A percentile compares a stretch with the other conserved stretches of the same genome.
phyloP scores from a whole-genome alignment of 345 rosid species.

The Camelina sativa region DNA sequence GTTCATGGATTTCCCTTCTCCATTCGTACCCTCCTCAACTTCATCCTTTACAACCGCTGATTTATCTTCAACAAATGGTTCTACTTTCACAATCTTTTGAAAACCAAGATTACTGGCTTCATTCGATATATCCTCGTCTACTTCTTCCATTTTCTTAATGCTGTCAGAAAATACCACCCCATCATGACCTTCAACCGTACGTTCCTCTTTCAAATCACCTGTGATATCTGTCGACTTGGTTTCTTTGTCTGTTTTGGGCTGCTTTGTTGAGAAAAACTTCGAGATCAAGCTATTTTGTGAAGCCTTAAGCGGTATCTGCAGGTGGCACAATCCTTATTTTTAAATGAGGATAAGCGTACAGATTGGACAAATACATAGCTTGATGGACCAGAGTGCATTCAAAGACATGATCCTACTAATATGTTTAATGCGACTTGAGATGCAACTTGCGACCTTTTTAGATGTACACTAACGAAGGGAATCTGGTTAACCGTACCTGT shows the following conservation, averaged over 20 bases:
- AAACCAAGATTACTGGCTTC: constrained; percentile 18
- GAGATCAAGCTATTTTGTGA: constrained; percentile 65
- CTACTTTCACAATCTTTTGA: constrained; percentile 26
- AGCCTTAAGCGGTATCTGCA: constrained; percentile 64
- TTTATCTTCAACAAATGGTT: constrained; percentile 25
- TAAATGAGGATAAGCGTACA: not conserved
- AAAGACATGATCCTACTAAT: not conserved
- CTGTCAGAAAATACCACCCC: constrained; percentile 13
- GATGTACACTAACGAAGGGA: constrained; percentile 15
- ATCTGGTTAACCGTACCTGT: constrained; percentile 53
- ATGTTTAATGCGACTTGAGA: not conserved
- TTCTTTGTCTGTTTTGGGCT: constrained; percentile 51
- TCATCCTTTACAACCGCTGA: constrained; percentile 20
- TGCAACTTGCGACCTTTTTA: constrained; percentile 11
- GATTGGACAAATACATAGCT: not conserved
- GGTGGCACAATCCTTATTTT: constrained; percentile 6
- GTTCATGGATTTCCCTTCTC: constrained; percentile 12
- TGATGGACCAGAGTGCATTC: not conserved
- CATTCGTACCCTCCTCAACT: constrained; percentile 16
- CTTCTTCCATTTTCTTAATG: constrained; percentile 15
- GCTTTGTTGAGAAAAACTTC: constrained; percentile 67
- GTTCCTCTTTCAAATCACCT: constrained; percentile 44
- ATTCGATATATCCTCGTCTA: constrained; percentile 4
- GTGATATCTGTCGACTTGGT: constrained; percentile 31
- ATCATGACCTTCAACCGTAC: constrained; percentile 20